Base-by-base conservation (phyloP, 2,329 filamentous ascomycete species). In the Botryotinia calthae region DNA sequence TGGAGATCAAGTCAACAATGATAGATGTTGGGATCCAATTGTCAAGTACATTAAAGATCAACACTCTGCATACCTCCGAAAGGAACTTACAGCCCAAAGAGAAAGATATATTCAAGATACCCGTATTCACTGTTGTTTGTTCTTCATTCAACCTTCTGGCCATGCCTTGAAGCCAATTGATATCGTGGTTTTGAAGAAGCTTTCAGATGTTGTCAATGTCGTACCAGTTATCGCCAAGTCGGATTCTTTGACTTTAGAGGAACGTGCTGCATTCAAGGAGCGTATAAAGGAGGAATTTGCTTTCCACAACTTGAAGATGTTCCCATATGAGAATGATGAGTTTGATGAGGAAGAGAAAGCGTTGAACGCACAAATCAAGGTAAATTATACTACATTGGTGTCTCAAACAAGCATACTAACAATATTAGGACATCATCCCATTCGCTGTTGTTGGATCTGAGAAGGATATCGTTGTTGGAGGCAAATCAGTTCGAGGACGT, bases 41-140 rank as follows among this genome's bases (percentile, higher is more conserved):
- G 95, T 99, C 88, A 99, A 99, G 88, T 99, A 99, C 86, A 99
- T 99, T 89, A 99, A 99, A 89, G 96, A 99, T 85, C 96, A 99
- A 87, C 96, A 99, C 88, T 98, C 94, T 70, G 95, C 96, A 81
- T 99, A 98, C 87, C 90, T 99, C 79, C 93, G 96, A 85, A 99
- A 99, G 89, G 96, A 99, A 85, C 94, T 99, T 81, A 98, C 96
- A 72, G 96, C 96, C 79, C 96, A 99, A 88, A 93, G 96, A 85
- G 96, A 99, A 86, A 92, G 96, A 81, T 99, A 99, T 85, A 98
- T 99, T 79, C 95, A 97, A 87, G 96, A 99, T 85, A 99, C 96
- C 78, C 93, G 96, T 81, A 98, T 99, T 82, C 96, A 99, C 88
- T 98, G 94, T 91, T 99, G 96, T 85, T 87, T 99, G 80, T 99